A percentile compares a stretch with the other conserved stretches of the same genome.
phyloP scores from a whole-genome alignment of 176 grass and related monocot species.

The Saccharum spontaneum region DNA sequence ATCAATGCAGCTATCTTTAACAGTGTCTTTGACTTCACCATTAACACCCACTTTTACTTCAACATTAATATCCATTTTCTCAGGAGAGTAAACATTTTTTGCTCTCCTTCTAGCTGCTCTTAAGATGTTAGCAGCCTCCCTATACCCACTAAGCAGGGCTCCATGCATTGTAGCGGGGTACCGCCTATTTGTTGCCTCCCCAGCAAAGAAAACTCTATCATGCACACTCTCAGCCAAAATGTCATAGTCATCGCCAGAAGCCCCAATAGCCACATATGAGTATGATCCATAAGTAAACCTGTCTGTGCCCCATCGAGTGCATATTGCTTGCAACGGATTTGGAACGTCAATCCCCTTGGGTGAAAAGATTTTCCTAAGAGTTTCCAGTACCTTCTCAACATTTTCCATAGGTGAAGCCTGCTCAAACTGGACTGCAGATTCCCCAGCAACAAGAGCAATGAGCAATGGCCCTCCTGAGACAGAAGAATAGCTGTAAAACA shows the following conservation, averaged over 20 bases:
- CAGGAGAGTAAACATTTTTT: conserved; percentile 23
- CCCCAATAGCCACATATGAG: conserved; percentile 83
- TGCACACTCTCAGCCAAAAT: conserved; percentile 85
- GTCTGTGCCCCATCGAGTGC: conserved; percentile 90
- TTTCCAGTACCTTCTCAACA: conserved; percentile 69
- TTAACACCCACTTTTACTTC: conserved; percentile 7
- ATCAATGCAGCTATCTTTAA: conserved; percentile 46
- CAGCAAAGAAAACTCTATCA: conserved; percentile 90
- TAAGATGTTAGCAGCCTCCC: conserved; percentile 88
- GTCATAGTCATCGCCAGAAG: conserved; percentile 97
- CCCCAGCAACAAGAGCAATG: conserved; percentile 92
- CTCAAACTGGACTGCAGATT: conserved; percentile 91
- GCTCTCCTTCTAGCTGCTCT: conserved; percentile 68
- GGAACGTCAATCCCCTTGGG: conserved; percentile 91
- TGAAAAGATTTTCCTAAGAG: conserved; percentile 74
- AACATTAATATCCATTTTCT: conserved; percentile 27
- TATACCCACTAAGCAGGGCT: conserved; percentile 93
- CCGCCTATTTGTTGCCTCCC: conserved; percentile 89
- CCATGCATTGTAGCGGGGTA: conserved; percentile 99
- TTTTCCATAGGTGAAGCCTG: conserved; percentile 56
- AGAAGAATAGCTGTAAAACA: conserved; percentile 97
- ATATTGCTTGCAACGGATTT: conserved; percentile 84
- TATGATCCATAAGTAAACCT: conserved; percentile 91
- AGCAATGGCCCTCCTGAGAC: conserved; percentile 90
- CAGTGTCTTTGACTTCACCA: conserved; percentile 38